These are phyloP conservation scores for Aspergillus indologenus DNA, from an alignment of 495 filamentous ascomycete species.

Conservation along the genomic window DNA sequence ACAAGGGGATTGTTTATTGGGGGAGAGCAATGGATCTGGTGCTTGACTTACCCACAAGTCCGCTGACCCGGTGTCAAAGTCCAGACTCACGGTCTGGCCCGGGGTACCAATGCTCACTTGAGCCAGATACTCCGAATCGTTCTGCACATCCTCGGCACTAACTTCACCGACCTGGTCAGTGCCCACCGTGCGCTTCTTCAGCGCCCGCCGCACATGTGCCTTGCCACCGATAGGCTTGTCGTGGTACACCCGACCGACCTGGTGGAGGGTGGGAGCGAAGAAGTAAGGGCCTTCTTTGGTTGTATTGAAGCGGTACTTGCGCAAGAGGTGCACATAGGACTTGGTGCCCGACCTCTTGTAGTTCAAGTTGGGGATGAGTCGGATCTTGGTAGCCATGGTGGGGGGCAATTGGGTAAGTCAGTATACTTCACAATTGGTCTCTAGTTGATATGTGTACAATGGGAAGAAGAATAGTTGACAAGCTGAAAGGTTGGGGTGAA, in stretches of 20 bases:
- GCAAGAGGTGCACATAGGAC: constrained; percentile 67
- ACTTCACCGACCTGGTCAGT: constrained; percentile 52
- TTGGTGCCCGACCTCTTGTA: constrained; percentile 66
- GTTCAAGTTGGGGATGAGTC: constrained; percentile 55
- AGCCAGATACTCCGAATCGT: constrained; percentile 69
- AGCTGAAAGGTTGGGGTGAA: neutral
- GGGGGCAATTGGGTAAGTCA: neutral
- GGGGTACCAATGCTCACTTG: constrained; percentile 66
- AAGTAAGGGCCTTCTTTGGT: constrained; percentile 68
- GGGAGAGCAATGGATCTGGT: neutral
- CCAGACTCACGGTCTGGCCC: constrained; percentile 60
- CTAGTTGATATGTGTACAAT: neutral
- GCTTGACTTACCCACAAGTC: constrained; percentile 67
- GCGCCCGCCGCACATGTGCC: constrained; percentile 38
- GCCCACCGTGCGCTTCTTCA: constrained; percentile 49
- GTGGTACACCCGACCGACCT: constrained; percentile 43
- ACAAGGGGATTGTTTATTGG: no score
- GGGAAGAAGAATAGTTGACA: neutral
- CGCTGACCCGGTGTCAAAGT: constrained; percentile 76
- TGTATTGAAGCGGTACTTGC: constrained; percentile 67
- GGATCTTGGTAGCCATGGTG: constrained; percentile 42
- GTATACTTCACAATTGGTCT: neutral
- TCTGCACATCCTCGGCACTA: constrained; percentile 68
- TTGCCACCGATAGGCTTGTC: constrained; percentile 45
- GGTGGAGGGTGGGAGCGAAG: constrained; percentile 42